Percentiles rank a stretch among this genome's conserved stretches.
Evolutionary conservation across 257 asterid species (phyloP).

Genomic region (Ilex aquifolium): DNA sequence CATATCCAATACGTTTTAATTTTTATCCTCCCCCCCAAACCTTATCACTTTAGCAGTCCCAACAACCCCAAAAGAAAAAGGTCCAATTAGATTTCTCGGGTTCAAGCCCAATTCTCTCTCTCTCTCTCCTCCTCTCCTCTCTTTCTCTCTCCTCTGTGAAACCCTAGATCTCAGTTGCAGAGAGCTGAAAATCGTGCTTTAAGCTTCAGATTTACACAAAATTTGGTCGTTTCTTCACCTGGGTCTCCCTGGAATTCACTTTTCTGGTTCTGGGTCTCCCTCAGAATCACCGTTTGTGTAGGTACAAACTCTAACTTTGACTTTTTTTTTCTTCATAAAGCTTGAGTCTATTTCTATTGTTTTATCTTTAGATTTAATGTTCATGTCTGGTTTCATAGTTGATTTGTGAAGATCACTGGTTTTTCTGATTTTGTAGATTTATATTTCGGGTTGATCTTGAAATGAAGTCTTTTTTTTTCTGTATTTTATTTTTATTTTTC

Average conservation of each 20-base stretch:
- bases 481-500: no score
- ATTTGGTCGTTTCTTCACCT: not conserved
- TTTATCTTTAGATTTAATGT: no score
- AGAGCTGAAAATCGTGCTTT: not conserved
- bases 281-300: no score
- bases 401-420: no score
- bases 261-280: not conserved
- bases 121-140: not conserved
- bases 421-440: no score
- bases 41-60: not conserved
- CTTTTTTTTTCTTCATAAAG: no score
- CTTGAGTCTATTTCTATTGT: no score
- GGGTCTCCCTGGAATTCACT: not conserved
- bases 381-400: no score
- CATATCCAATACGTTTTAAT: not conserved
- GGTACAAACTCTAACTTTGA: no score
- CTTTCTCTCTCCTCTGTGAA: not conserved
- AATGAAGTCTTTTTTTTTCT: no score
- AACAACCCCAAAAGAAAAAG: not conserved
- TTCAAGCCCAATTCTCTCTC: not conserved
- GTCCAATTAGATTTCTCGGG: not conserved
- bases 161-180: not conserved
- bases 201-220: not conserved
- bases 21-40: not conserved
- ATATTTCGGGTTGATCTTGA: no score